Evolutionary conservation across 78 protist species (phyloP).

Genomic region (Cyanophora paradoxa): DNA sequence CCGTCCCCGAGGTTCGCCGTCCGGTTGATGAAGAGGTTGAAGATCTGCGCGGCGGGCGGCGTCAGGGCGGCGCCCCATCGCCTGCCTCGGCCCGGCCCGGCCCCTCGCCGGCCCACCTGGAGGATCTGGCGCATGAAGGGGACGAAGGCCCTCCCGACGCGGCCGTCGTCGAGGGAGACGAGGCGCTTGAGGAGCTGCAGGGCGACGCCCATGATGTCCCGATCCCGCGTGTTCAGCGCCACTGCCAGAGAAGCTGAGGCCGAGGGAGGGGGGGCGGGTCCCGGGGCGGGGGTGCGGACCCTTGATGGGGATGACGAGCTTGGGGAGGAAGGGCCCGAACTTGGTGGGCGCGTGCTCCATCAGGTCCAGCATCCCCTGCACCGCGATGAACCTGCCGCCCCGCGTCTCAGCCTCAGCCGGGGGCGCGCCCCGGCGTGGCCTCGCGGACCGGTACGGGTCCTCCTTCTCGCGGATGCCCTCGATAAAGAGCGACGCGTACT

Average conservation of each 20-base stretch:
- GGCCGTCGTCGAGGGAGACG: background rate
- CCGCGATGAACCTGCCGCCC: background rate
- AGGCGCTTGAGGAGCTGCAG: slow-evolving; percentile 2
- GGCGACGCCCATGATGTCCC: background rate
- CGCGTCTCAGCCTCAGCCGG: background rate
- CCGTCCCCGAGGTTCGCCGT: background rate
- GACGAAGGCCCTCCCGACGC: background rate
- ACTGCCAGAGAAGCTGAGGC: no score
- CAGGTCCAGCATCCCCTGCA: slow-evolving; percentile 1
- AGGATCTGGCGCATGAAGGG: background rate
- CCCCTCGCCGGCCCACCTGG: background rate
- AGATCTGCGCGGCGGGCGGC: background rate
- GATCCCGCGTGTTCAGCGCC: slow-evolving; percentile 18
- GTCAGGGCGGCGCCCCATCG: background rate
- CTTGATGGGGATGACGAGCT: slow-evolving; percentile 1
- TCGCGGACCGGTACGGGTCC: background rate
- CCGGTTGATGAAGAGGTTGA: slow-evolving; percentile 16
- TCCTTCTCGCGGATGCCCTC: no score
- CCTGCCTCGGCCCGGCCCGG: background rate
- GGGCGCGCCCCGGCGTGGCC: background rate
- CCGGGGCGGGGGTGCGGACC: no score
- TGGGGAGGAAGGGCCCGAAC: slow-evolving; percentile 1
- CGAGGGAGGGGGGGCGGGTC: no score
- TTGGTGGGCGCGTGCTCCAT: background rate
- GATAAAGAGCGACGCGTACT: no score